phyloP scores from a whole-genome alignment of 192 early-diverging fungal genomes.

The Coemansia sp. region DNA sequence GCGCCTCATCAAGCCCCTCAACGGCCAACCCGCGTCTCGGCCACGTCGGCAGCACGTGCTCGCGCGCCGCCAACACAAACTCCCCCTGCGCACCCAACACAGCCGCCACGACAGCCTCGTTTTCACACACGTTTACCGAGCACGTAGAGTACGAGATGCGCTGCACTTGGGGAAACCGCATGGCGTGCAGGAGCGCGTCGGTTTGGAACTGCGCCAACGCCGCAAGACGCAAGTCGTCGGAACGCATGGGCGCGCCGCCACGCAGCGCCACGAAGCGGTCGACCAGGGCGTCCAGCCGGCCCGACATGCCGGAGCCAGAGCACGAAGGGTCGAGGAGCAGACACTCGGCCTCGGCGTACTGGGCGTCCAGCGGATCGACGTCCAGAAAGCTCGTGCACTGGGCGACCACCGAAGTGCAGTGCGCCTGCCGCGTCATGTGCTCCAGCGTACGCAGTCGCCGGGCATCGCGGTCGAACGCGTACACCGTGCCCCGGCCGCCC shows the following conservation, averaged over 20 bases:
- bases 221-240: no score
- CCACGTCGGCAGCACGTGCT: slow-evolving; percentile 76
- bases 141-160: slow-evolving; percentile 94
- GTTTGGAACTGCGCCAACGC: slow-evolving; percentile 90
- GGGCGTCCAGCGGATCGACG: slow-evolving; percentile 63
- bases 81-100: slow-evolving; percentile 57
- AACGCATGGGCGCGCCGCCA: slow-evolving; percentile 58
- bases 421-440: slow-evolving; percentile 70
- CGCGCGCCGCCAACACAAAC: slow-evolving; percentile 56
- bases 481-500: slow-evolving; percentile 81
- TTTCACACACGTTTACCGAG: slow-evolving; percentile 88
- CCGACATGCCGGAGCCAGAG: slow-evolving; percentile 92
- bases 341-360: slow-evolving; percentile 74
- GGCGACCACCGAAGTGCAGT: slow-evolving; percentile 64
- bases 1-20: slow-evolving; percentile 28
- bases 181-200: slow-evolving; percentile 76
- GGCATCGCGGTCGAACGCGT: slow-evolving; percentile 87
- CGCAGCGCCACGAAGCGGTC: slow-evolving; percentile 50
- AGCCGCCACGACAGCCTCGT: slow-evolving; percentile 88
- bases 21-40: slow-evolving; percentile 64
- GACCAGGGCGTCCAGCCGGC: slow-evolving; percentile 80
- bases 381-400: slow-evolving; percentile 70
- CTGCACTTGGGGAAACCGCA: slow-evolving; percentile 81
- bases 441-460: slow-evolving; percentile 70
- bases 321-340: slow-evolving; percentile 95